Base-by-base conservation (phyloP, 148 eudicot species). In the Bassia scoparia region DNA sequence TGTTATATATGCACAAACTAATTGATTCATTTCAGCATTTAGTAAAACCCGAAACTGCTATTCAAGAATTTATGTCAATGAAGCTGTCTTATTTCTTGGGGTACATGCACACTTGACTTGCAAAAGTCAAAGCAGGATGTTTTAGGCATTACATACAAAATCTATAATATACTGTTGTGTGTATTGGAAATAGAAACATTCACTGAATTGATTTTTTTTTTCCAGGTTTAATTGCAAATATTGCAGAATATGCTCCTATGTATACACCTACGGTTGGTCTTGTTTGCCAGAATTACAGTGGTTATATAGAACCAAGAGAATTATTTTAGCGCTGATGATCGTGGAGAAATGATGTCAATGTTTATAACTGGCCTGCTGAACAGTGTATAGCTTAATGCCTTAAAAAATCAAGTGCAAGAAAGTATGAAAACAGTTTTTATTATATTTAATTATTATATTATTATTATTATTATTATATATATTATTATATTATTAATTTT, bases 261-360 rank as follows among this genome's bases (percentile, higher is more conserved):
- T 95, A 91, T 67, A 95, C 98, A 74, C 98, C 98, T 74, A 95
- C 98, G 15, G 98, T 95, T 54, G 98, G 98, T 75, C 90, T 87
- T 78, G 98, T 95, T 72, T 95, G 98, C 78, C 98, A 95, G 73
- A 89, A 95, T 65, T 95, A 91, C 67, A 83, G 98, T 79, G 98
- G 98, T 80, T 95, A 60, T 95, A 89, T 72, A 88, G 98, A 87
- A 86, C 98, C 98, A 14, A 84, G 98, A 74, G 98, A 56, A 95
- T 95, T 95, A 91, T 68, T 95, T 95, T 67, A 88, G 98, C 78
- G 87, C 96, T 64, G 90, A 79, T 55, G 98, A 95, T 82, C 91
- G 98, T 81, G 98, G 98, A 73, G 98, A 95, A 79, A 95, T 95
- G 98, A 95, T 95, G 97, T 95, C 98, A 68, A 95, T 95, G 98